Evolutionary conservation across 73 alveolate genomes (phyloP).

Genomic region (Tetrahymena elliotti): DNA sequence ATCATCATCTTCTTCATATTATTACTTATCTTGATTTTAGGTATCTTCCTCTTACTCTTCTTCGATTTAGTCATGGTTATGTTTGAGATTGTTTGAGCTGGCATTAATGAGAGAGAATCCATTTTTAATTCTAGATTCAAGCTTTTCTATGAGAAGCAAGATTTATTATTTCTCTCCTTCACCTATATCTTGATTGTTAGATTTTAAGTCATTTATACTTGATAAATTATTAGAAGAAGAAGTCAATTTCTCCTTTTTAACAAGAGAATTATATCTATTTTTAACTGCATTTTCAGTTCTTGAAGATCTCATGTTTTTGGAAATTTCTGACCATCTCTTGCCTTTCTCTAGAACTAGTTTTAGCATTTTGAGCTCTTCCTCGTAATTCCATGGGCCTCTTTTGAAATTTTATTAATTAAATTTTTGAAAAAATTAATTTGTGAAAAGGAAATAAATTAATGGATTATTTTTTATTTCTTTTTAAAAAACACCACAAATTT

Average conservation of each 20-base stretch:
- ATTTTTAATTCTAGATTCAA: background rate
- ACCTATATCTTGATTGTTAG: background rate
- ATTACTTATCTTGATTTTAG: background rate
- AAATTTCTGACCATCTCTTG: slow-evolving; percentile 41
- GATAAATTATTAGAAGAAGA: background rate
- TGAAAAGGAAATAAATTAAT: too few relatives aligned
- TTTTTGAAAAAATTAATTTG: too few relatives aligned
- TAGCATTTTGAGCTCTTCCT: slow-evolving; percentile 25
- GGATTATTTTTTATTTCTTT: background rate
- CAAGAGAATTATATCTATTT: slow-evolving; percentile 29
- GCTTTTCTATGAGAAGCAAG: background rate
- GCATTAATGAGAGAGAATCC: background rate
- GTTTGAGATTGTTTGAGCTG: background rate
- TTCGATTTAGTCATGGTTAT: background rate
- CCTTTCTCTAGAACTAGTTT: slow-evolving; percentile 26
- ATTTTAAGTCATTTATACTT: background rate
- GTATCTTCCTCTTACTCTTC: background rate
- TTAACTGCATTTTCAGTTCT: slow-evolving; percentile 35
- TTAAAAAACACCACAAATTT: background rate
- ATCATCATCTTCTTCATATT: background rate
- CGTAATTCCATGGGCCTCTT: slow-evolving; percentile 48
- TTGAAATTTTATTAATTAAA: background rate
- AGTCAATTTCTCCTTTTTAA: slow-evolving; percentile 24
- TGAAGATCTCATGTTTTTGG: slow-evolving; percentile 25
- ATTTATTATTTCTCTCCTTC: background rate